Conservation (phyloP, 495 filamentous ascomycete species). For the Wilcoxina mikolae region DNA sequence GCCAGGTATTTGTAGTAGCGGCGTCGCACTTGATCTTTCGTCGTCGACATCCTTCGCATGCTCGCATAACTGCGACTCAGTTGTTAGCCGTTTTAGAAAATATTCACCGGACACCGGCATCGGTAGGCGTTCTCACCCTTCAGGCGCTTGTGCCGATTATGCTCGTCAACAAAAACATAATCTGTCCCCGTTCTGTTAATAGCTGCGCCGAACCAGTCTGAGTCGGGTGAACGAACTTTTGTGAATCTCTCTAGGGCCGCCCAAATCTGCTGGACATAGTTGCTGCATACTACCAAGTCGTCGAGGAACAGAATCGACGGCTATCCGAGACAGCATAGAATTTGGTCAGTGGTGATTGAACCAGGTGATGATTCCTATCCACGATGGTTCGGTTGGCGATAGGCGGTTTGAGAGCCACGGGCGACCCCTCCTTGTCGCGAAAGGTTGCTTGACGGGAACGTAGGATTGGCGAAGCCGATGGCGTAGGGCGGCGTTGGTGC, state of each 20-base stretch:
- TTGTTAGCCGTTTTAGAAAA: background rate
- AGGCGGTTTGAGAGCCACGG: background rate
- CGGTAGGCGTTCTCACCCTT: conserved; percentile 53
- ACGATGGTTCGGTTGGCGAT: background rate
- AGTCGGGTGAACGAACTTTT: conserved; percentile 16
- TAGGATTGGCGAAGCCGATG: background rate
- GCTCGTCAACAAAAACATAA: conserved; percentile 99
- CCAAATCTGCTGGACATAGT: conserved; percentile 25
- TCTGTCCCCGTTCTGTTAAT: conserved; percentile 38
- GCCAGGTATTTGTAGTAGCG: conserved; percentile 95
- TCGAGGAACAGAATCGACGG: conserved; percentile 27
- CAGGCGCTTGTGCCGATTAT: conserved; percentile 91
- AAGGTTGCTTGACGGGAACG: background rate
- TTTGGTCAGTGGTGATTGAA: background rate
- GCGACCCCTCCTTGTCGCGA: background rate
- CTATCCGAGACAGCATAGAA: conserved; percentile 25
- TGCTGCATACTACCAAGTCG: conserved; percentile 27
- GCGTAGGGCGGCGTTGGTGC: background rate
- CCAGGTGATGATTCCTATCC: background rate
- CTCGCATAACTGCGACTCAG: conserved; percentile 66
- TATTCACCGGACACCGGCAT: background rate
- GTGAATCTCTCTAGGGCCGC: conserved; percentile 24
- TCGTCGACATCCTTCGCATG: conserved; percentile 88
- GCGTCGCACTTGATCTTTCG: conserved; percentile 94
- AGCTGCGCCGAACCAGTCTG: background rate